phyloP scores from a whole-genome alignment of 2,329 filamentous ascomycete species.

The Scedosporium aurantiacum region DNA sequence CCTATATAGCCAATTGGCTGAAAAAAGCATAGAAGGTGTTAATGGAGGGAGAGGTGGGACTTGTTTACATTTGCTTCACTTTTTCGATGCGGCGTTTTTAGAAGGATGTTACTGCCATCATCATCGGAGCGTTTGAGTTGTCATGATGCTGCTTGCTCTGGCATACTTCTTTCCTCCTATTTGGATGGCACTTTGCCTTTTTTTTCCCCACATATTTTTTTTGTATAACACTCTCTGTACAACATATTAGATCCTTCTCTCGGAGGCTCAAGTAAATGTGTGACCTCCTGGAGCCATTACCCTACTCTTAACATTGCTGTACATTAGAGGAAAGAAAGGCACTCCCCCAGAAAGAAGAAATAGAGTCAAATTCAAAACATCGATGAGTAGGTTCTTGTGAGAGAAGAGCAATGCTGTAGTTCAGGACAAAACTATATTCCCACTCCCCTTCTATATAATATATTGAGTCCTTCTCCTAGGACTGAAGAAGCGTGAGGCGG shows the following conservation, averaged over 20 bases:
- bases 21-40: conserved; percentile 2
- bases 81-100: conserved; percentile 2
- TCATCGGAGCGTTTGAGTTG: background rate
- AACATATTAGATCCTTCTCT: background rate
- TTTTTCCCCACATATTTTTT: background rate
- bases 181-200: background rate
- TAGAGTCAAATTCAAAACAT: background rate
- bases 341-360: background rate
- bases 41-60: background rate
- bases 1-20: background rate
- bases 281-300: background rate
- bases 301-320: conserved; percentile 2
- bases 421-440: no score
- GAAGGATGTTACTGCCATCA: background rate
- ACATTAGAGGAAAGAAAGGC: background rate
- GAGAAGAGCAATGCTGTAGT: no score
- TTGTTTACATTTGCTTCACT: background rate
- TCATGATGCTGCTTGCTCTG: background rate
- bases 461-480: no score
- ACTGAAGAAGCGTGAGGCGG: no score
- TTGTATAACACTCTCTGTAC: conserved; percentile 4
- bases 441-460: no score
- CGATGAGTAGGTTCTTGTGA: background rate
- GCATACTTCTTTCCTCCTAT: background rate
- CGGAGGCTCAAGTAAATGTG: background rate